A percentile compares a stretch with the other conserved stretches of the same genome.
phyloP scores from a whole-genome alignment of 2,329 filamentous ascomycete genomes.

The Emericellopsis cladophorae region DNA sequence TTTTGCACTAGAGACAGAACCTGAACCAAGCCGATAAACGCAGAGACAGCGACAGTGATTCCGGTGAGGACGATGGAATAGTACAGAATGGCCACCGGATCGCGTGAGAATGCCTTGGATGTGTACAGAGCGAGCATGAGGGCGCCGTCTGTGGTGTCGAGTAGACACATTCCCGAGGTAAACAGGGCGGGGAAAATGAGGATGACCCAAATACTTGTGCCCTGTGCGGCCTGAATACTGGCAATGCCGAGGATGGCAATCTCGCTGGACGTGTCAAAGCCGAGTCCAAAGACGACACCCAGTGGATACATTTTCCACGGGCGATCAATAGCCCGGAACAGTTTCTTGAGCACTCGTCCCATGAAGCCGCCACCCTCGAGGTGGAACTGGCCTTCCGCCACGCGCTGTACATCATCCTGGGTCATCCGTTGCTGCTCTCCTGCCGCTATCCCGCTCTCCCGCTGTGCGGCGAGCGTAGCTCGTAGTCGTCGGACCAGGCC shows the following conservation, averaged over 20 bases:
- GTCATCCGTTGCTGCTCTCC: constrained; percentile 11
- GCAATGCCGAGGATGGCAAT: constrained; percentile 86
- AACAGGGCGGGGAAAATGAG: constrained; percentile 84
- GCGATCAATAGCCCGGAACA: constrained; percentile 62
- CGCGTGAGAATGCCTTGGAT: constrained; percentile 61
- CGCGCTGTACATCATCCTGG: constrained; percentile 12
- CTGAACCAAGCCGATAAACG: constrained; percentile 79
- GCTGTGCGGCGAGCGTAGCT: constrained; percentile 9
- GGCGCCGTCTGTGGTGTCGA: constrained; percentile 87
- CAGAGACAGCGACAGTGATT: constrained; percentile 71
- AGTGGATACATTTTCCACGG: constrained; percentile 97
- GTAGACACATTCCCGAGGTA: constrained; percentile 85
- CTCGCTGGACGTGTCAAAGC: constrained; percentile 92
- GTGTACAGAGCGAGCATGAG: constrained; percentile 94
- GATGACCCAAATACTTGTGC: constrained; percentile 89
- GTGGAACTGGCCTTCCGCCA: constrained; percentile 39
- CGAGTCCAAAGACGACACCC: constrained; percentile 78
- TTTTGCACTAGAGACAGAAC: constrained; percentile 67
- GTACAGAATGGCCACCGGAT: constrained; percentile 82
- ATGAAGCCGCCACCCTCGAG: constrained; percentile 70
- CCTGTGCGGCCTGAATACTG: constrained; percentile 71
- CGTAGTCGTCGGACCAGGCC: constrained; percentile 60
- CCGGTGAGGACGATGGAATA: constrained; percentile 82
- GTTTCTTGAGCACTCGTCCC: constrained; percentile 54
- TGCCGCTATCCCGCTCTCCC: background rate